These are phyloP conservation scores for Dipteronia sinensis DNA, from an alignment of 345 rosid genomes.

Conservation along the genomic window DNA sequence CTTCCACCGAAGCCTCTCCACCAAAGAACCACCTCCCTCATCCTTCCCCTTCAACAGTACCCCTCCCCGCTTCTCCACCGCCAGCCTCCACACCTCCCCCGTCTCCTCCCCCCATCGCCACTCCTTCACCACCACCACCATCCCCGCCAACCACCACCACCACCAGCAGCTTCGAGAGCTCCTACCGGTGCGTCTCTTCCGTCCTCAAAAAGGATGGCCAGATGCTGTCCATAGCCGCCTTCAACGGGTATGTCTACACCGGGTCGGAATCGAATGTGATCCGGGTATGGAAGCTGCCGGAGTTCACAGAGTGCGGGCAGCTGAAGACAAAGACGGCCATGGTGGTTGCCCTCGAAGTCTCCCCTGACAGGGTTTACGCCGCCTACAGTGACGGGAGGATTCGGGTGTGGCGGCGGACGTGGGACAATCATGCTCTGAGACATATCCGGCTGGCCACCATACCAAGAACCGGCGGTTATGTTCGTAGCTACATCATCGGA, in stretches of 20 bases:
- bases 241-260: slow-evolving; percentile 40
- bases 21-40: slow-evolving; percentile 38
- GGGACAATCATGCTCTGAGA: slow-evolving; percentile 41
- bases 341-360: slow-evolving; percentile 43
- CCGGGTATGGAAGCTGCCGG: slow-evolving; percentile 53
- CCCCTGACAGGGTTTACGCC: slow-evolving; percentile 43
- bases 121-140: slow-evolving; percentile 12
- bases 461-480: slow-evolving; percentile 37
- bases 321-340: slow-evolving; percentile 43
- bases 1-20: slow-evolving; percentile 41
- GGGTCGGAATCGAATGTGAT: slow-evolving; percentile 49
- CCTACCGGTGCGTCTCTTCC: slow-evolving; percentile 47
- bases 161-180: slow-evolving; percentile 9
- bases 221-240: slow-evolving; percentile 40
- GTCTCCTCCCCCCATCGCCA: slow-evolving; percentile 26
- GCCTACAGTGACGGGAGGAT: slow-evolving; percentile 54
- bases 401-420: slow-evolving; percentile 50
- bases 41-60: slow-evolving; percentile 22
- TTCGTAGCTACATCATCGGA: slow-evolving; percentile 46
- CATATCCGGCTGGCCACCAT: slow-evolving; percentile 47
- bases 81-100: slow-evolving; percentile 30
- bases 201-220: slow-evolving; percentile 54
- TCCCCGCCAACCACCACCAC: slow-evolving; percentile 1
- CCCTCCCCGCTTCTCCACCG: slow-evolving; percentile 37
- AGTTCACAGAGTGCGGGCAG: slow-evolving; percentile 47